A percentile compares a stretch with the other conserved stretches of the same genome.
These are phyloP conservation scores for Salix udensis DNA, from an alignment of 345 rosid species.

Conservation along the genomic window DNA sequence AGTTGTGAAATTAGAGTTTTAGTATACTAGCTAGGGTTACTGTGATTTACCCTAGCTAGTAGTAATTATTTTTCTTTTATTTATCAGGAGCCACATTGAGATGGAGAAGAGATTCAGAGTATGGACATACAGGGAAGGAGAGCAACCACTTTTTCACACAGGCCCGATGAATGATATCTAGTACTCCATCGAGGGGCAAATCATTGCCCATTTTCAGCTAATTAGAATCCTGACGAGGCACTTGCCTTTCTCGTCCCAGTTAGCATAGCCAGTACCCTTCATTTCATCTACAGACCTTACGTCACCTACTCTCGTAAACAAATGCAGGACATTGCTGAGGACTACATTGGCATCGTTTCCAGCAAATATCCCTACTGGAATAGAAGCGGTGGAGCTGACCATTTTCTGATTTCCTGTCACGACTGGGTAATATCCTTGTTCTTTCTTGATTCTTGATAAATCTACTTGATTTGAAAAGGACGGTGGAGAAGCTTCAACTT, in stretches of 20 bases:
- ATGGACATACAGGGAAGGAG: constrained; percentile 54
- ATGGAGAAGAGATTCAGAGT: constrained; percentile 52
- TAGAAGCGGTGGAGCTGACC: constrained; percentile 54
- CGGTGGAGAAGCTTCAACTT: neutral
- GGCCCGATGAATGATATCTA: constrained; percentile 19
- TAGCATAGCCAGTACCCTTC: constrained; percentile 28
- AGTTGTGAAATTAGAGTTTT: no score
- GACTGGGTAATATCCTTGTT: constrained; percentile 46
- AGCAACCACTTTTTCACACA: constrained; percentile 36
- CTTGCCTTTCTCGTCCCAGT: constrained; percentile 45
- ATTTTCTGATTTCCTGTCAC: constrained; percentile 55
- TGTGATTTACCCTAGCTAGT: no score
- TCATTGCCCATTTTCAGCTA: constrained; percentile 40
- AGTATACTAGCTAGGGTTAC: no score
- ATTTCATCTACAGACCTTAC: constrained; percentile 27
- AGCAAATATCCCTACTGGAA: constrained; percentile 61
- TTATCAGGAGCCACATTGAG: constrained; percentile 44
- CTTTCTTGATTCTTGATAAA: no score
- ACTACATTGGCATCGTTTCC: constrained; percentile 38
- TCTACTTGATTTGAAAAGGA: no score
- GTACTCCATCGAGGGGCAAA: constrained; percentile 54
- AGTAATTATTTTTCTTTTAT: no score
- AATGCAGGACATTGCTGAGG: constrained; percentile 19
- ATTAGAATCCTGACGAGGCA: constrained; percentile 40
- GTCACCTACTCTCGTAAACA: constrained; percentile 18